These are phyloP conservation scores for Suillus alpinus DNA, from an alignment of 768 basidiomycete species.

Conservation along the genomic window DNA sequence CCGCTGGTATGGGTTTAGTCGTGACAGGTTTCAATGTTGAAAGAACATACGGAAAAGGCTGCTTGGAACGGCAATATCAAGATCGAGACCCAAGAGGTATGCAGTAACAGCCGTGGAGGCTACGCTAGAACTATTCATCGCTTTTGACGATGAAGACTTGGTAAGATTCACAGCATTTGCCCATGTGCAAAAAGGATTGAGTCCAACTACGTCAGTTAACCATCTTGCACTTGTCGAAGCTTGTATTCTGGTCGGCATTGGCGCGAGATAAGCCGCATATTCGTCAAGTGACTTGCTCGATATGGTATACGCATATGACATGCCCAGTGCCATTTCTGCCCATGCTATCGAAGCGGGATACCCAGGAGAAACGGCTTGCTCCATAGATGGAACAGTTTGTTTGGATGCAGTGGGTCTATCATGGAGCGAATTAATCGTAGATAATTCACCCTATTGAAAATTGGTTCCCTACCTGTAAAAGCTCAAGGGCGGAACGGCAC, in stretches of 20 bases:
- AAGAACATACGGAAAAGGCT: background rate
- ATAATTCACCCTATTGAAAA: background rate
- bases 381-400: background rate
- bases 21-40: background rate
- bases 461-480: background rate
- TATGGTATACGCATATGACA: background rate
- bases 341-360: conserved; percentile 4
- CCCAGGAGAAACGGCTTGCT: background rate
- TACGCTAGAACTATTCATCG: background rate
- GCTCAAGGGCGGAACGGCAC: background rate
- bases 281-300: background rate
- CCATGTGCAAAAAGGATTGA: conserved; percentile 22
- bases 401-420: background rate
- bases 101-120: background rate
- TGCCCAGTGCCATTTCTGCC: conserved; percentile 1
- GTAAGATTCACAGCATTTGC: conserved; percentile 17
- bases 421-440: background rate
- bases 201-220: conserved; percentile 21
- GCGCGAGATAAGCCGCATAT: background rate
- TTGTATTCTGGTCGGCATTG: conserved; percentile 7
- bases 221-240: conserved; percentile 18
- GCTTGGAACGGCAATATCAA: background rate
- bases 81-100: background rate
- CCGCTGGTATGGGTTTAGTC: background rate
- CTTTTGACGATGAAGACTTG: background rate